A percentile compares a stretch with the other conserved stretches of the same genome.
These are phyloP conservation scores for Collybiopsis luxurians DNA, from an alignment of 768 basidiomycete species.

Conservation along the genomic window DNA sequence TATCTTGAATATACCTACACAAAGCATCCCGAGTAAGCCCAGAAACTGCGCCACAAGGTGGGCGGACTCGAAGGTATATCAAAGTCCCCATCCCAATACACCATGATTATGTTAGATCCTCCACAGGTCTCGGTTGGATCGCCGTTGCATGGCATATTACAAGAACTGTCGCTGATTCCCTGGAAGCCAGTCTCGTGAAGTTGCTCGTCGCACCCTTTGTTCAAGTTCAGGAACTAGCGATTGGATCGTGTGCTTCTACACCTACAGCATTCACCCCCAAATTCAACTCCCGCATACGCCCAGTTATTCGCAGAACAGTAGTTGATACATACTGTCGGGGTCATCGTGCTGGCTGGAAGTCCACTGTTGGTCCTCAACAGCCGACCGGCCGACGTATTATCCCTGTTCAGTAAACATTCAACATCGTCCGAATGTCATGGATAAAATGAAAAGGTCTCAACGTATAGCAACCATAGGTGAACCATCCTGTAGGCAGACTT, in stretches of 20 bases:
- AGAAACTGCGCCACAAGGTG: neutral
- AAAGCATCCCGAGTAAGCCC: neutral
- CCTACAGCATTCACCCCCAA: neutral
- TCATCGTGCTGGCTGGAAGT: neutral
- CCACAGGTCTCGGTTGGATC: neutral
- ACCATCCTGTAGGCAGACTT: no score
- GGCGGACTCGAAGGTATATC: neutral
- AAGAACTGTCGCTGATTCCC: neutral
- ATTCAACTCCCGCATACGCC: neutral
- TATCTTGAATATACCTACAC: neutral
- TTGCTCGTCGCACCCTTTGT: neutral
- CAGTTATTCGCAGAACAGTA: neutral
- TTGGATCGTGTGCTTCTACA: neutral
- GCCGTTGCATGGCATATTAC: neutral
- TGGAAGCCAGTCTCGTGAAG: neutral
- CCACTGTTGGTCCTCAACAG: neutral
- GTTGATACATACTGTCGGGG: neutral
- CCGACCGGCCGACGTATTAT: neutral
- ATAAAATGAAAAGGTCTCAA: no score
- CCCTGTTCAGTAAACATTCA: no score
- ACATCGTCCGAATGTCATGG: no score
- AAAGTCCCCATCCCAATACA: neutral
- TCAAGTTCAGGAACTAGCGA: neutral
- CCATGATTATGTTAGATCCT: neutral
- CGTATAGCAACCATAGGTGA: no score